Evolutionary conservation across 2,329 filamentous ascomycete genomes (phyloP), one percentile per base, ranked within the genome.

Genomic region (Ascochyta rabiei): DNA sequence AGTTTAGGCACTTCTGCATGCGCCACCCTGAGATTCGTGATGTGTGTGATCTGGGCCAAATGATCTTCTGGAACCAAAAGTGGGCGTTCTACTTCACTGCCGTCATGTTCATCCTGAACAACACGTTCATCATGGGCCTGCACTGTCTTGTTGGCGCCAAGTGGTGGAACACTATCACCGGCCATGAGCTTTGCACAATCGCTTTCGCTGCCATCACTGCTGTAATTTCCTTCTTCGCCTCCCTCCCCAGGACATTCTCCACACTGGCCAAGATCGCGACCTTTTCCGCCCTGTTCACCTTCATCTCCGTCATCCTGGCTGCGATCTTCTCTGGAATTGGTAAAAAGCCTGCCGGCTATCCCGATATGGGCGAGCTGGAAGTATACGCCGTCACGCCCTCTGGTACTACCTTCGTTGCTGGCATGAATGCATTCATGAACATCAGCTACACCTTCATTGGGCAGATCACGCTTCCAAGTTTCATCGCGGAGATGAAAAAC

Each of bases 361-460:
- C 71, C 10, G 45, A 49, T 3, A 35, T 64, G 21, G 90, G 90
- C 1, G 81, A 86, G 6, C 88, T 89, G 0, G 81, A 84, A 7
- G 87, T 95, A 6, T 85, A 86, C 0, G 86, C 86, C 0, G 71
- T 93, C 18, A 89, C 92, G 0, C 76, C 86, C 2, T 75, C 80
- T 2, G 85, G 87, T 16, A 96, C 91, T 0, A 89, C 89, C 0
- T 96, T 96, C 64, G 90, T 96, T 3, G 80, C 83, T 2, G 92
- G 88, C 19, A 88, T 96, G 82, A 91, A 87, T 48, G 93, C 93
- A 0, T 96, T 96, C 76, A 82, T 97, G 73, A 97, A 97, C 76
- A 97, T 97, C 71, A 91, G 88, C 76, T 97, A 96, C 74, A 96
- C 93, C 0, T 96, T 97, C 71, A 96, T 97, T 63, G 93, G 93